phyloP scores from a whole-genome alignment of 2,329 filamentous ascomycete species.

The Keithomyces neogunnii region DNA sequence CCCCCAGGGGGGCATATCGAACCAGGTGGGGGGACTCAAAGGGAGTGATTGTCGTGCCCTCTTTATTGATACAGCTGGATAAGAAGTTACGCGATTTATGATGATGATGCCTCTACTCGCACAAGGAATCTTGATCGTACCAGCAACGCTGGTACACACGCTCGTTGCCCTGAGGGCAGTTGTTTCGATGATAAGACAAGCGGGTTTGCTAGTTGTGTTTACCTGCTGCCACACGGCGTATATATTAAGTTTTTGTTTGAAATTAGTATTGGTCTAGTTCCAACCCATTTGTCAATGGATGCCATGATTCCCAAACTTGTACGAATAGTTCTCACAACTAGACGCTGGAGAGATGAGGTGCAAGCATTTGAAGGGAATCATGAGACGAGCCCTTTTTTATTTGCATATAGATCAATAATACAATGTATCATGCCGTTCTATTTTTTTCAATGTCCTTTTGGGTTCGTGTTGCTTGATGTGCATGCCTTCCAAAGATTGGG shows the following conservation, averaged over 20 bases:
- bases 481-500: no score
- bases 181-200: not conserved
- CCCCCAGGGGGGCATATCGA: not conserved
- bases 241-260: not conserved
- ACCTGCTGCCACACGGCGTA: not conserved
- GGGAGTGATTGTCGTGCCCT: not conserved
- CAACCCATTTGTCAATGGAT: not conserved
- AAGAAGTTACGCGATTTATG: constrained; percentile 6
- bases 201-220: not conserved
- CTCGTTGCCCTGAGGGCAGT: not conserved
- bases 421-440: no score
- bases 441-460: no score
- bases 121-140: not conserved
- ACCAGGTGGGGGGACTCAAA: not conserved
- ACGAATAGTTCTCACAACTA: not conserved
- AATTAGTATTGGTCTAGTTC: not conserved
- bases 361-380: not conserved
- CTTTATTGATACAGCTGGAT: not conserved
- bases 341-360: not conserved
- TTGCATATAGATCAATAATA: no score
- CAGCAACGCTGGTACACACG: constrained; percentile 2
- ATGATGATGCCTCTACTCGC: constrained; percentile 8
- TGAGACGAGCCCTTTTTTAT: not conserved
- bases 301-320: not conserved
- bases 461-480: no score